Evolutionary conservation across 257 asterid species (phyloP).

Genomic region (Ilex aquifolium): DNA sequence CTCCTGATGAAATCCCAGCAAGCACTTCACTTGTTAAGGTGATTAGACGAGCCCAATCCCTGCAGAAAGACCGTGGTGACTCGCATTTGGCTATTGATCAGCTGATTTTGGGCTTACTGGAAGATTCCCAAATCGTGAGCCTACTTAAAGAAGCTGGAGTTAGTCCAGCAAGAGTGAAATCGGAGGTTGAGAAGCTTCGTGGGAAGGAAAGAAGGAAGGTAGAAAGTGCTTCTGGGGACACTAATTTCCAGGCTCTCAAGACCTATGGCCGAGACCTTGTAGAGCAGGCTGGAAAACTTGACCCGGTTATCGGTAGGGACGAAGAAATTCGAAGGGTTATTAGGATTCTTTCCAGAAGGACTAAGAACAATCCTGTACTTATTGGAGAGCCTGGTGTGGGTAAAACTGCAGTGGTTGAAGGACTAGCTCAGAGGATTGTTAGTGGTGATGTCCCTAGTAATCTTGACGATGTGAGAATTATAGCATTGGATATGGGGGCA

Average conservation of each 20-base stretch:
- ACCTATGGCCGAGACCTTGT: constrained; percentile 71
- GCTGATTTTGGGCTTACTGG: constrained; percentile 52
- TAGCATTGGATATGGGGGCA: constrained; percentile 76
- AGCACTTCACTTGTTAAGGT: constrained; percentile 56
- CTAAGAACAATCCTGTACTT: constrained; percentile 49
- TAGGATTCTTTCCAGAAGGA: constrained; percentile 62
- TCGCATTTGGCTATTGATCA: constrained; percentile 62
- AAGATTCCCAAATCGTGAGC: constrained; percentile 54
- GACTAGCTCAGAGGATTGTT: constrained; percentile 66
- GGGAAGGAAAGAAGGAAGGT: constrained; percentile 61
- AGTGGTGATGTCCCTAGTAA: constrained; percentile 59
- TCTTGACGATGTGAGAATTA: constrained; percentile 64
- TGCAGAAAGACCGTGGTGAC: constrained; percentile 54
- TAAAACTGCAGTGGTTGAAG: constrained; percentile 67
- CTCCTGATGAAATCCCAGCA: constrained; percentile 59
- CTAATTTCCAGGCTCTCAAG: constrained; percentile 49
- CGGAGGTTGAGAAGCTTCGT: constrained; percentile 54
- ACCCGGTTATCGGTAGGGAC: constrained; percentile 67
- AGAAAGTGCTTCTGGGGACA: constrained; percentile 66
- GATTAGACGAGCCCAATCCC: constrained; percentile 53
- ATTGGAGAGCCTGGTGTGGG: constrained; percentile 42
- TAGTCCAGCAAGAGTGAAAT: constrained; percentile 34
- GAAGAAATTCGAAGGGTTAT: constrained; percentile 64
- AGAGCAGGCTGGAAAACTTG: constrained; percentile 73
- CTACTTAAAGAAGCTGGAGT: constrained; percentile 56